These are phyloP conservation scores for Zizania palustris DNA, from an alignment of 202 grass and related monocot species.

Conservation along the genomic window DNA sequence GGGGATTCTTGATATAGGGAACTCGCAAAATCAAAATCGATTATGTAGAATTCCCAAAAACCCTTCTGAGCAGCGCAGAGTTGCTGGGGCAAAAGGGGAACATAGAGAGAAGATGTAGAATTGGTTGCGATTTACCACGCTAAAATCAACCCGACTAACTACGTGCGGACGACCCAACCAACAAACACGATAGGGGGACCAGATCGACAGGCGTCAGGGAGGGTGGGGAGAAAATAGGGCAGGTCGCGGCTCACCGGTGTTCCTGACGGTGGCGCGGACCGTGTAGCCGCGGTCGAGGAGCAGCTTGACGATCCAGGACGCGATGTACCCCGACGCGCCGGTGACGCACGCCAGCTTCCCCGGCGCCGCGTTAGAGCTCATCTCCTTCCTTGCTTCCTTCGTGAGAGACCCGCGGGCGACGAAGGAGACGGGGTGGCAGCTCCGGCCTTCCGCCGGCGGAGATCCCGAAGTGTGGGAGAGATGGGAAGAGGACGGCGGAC, in stretches of 20 bases:
- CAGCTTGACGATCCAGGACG: conserved; percentile 57
- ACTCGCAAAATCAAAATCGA: not conserved
- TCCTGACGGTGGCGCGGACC: conserved; percentile 65
- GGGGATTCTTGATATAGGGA: no score
- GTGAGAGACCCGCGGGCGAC: no score
- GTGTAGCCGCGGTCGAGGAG: conserved; percentile 63
- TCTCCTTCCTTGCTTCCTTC: not conserved
- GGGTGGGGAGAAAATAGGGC: no score
- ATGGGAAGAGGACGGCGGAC: no score
- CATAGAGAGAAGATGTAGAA: not conserved
- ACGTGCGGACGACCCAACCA: not conserved
- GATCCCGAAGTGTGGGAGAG: no score
- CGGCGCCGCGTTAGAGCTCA: conserved; percentile 15
- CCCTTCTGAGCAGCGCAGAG: not conserved
- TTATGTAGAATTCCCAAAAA: not conserved
- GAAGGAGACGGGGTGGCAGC: no score
- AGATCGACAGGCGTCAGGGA: no score
- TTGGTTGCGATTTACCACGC: not conserved
- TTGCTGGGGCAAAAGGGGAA: not conserved
- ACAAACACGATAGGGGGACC: not conserved
- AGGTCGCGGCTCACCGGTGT: conserved; percentile 35
- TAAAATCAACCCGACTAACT: not conserved
- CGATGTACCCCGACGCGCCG: conserved; percentile 62
- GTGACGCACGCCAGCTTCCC: conserved; percentile 62
- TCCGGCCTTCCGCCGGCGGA: no score